Base-by-base conservation (phyloP, 208 protist genomes). In the Acanthamoeba triangularis region DNA sequence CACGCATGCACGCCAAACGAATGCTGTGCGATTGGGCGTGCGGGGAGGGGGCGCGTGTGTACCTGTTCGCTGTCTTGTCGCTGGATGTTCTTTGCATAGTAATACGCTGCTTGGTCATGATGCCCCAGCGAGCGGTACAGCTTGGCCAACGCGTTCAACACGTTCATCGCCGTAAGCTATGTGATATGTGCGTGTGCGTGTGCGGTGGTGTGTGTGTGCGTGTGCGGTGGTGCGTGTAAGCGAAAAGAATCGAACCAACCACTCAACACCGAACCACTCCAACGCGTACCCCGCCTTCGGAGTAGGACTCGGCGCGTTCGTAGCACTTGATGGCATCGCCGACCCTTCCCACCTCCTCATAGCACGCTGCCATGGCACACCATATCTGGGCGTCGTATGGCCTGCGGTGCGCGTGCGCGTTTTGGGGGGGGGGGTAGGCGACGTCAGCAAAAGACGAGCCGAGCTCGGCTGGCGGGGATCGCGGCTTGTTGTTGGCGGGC, bases 381-480 rank as follows among this genome's bases (percentile, higher is more conserved):
- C 98, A 98, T 99, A 99, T 99, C 78, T 99, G 98, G 25, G 98
- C 96, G 96, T 99, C 99, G 23, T 98, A 98, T 6, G 99, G 99
- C n/a, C 99, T 96, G 56, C 16, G 14, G 10, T 6, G 49, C 49
- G 13, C 13, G 10, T 18, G 49, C 49, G 49, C 6, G 1, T 41
- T 41, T 41, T 41, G 1, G 37, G 37, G 37, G 37, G 37, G 37
- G 37, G 5, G 14, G 52, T 1, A 1, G 52, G 52, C 52, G 52
- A 18, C 8, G 93, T 49, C 1, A 61, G 25, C 37, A n/a, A n/a
- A 18, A 74, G 25, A 7, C 37, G 37, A 41, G 37, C 37, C 3
- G n/a, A 1, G 37, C 37, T 41, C 37, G 37, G 37, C 37, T 41
- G 37, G 56, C 0, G 16, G 56, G 23, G 56, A 18, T n/a, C n/a